Percentiles rank a stretch among this genome's conserved stretches.
phyloP scores from a whole-genome alignment of 2,329 filamentous ascomycete genomes.

The Paracamarosporium sp. region DNA sequence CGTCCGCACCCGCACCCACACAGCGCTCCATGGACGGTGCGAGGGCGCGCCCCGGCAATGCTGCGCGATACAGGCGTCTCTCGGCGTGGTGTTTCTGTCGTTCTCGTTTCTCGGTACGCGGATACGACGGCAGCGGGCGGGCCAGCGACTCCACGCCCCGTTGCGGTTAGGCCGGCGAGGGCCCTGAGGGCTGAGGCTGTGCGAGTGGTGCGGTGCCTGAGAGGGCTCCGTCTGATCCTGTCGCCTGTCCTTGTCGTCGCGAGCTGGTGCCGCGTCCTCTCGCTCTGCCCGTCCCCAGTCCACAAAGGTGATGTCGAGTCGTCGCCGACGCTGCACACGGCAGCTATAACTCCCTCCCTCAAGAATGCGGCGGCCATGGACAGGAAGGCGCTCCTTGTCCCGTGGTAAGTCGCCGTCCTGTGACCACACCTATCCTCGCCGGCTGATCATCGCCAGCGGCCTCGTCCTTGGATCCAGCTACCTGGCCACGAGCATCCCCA shows the following conservation, averaged over 20 bases:
- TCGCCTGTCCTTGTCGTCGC: conserved; percentile 7
- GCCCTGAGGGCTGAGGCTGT: conserved; percentile 9
- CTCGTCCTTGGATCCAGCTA: conserved; percentile 43
- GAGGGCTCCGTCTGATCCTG: conserved; percentile 6
- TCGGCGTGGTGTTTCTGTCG: too few species aligned
- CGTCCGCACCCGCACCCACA: not conserved
- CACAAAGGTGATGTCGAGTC: conserved; percentile 25
- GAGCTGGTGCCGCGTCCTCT: conserved; percentile 5
- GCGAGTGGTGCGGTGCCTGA: conserved; percentile 5
- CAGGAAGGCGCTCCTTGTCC: conserved; percentile 44
- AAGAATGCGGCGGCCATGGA: conserved; percentile 44
- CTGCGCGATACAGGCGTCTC: not conserved
- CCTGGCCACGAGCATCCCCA: conserved; percentile 36
- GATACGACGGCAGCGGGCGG: conserved; percentile 8
- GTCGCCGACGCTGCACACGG: conserved; percentile 29
- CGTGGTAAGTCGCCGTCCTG: conserved; percentile 29
- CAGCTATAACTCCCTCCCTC: conserved; percentile 25
- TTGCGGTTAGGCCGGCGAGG: not conserved
- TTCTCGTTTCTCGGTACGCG: too few species aligned
- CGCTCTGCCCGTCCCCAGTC: conserved; percentile 2
- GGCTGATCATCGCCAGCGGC: conserved; percentile 31
- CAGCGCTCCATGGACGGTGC: too few species aligned
- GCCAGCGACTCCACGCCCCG: not conserved
- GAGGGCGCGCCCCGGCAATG: not conserved
- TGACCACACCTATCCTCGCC: conserved; percentile 7